A percentile compares a stretch with the other conserved stretches of the same genome.
Conservation (phyloP, 768 basidiomycete genomes). For the Tricholoma sp. region DNA sequence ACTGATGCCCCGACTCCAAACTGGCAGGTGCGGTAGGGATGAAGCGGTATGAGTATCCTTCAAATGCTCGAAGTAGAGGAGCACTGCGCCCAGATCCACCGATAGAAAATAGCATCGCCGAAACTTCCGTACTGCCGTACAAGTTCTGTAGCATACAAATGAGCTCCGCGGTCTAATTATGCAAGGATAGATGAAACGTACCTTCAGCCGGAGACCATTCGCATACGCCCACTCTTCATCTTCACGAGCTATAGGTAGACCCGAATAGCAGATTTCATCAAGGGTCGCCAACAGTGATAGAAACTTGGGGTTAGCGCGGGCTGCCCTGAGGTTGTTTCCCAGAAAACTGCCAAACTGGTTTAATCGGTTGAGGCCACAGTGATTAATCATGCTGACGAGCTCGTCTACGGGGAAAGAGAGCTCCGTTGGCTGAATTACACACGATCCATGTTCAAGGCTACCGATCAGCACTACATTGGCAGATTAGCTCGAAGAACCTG, state of each 20-base stretch:
- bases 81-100: constrained; percentile 49
- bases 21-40: constrained; percentile 43
- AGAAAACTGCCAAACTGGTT: constrained; percentile 75
- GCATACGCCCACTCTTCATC: constrained; percentile 69
- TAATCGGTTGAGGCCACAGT: constrained; percentile 66
- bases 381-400: constrained; percentile 63
- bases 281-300: constrained; percentile 50
- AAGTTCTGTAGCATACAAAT: constrained; percentile 48
- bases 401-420: constrained; percentile 65
- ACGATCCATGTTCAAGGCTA: constrained; percentile 65
- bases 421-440: constrained; percentile 65
- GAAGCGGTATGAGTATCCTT: constrained; percentile 65
- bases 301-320: constrained; percentile 48
- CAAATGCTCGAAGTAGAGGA: constrained; percentile 51
- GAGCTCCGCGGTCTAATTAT: constrained; percentile 13
- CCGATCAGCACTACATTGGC: constrained; percentile 59
- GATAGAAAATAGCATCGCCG: constrained; percentile 60
- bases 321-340: constrained; percentile 43
- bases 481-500: constrained; percentile 15
- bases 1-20: constrained; percentile 34
- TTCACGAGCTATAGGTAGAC: constrained; percentile 60
- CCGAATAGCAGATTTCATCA: constrained; percentile 62
- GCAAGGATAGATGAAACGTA: constrained; percentile 28
- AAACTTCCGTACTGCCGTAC: constrained; percentile 80
- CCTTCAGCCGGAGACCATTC: constrained; percentile 60